Conservation (phyloP, 768 basidiomycete species). For the Lyophyllum shimeji region DNA sequence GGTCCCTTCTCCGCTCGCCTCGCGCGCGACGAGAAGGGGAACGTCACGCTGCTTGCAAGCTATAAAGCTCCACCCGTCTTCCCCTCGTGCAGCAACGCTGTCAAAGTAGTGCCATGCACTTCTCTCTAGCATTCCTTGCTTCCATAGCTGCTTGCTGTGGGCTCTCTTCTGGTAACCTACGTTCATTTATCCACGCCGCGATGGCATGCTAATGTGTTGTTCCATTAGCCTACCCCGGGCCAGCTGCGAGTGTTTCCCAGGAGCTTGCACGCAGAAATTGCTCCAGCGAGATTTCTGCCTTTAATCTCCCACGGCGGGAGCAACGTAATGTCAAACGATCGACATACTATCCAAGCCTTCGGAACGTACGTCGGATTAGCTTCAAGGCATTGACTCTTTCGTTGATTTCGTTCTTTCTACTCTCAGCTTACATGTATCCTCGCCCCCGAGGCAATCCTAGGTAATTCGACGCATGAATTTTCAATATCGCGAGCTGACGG, state of each 20-base stretch:
- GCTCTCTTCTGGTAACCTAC: background rate
- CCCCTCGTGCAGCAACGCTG: background rate
- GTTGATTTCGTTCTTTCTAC: background rate
- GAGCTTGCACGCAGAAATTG: slow-evolving; percentile 11
- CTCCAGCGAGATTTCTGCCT: slow-evolving; percentile 12
- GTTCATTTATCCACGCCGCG: background rate
- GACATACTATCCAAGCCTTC: slow-evolving; percentile 9
- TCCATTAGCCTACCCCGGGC: slow-evolving; percentile 3
- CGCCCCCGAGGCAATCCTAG: slow-evolving; percentile 14
- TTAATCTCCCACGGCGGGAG: slow-evolving; percentile 16
- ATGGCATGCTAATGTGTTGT: background rate
- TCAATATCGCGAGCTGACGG: background rate
- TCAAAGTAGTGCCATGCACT: background rate
- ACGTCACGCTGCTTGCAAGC: background rate
- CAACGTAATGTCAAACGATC: slow-evolving; percentile 12
- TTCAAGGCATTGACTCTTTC: background rate
- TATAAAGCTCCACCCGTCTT: background rate
- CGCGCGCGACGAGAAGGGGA: background rate
- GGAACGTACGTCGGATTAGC: slow-evolving; percentile 10
- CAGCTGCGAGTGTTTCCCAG: background rate
- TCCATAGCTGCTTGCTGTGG: background rate
- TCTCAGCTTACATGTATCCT: slow-evolving; percentile 18
- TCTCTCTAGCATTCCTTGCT: background rate
- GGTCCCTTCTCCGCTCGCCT: background rate
- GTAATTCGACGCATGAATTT: slow-evolving; percentile 1